Conservation (phyloP, 75 land plant genomes). For the Cryptomeria japonica region DNA sequence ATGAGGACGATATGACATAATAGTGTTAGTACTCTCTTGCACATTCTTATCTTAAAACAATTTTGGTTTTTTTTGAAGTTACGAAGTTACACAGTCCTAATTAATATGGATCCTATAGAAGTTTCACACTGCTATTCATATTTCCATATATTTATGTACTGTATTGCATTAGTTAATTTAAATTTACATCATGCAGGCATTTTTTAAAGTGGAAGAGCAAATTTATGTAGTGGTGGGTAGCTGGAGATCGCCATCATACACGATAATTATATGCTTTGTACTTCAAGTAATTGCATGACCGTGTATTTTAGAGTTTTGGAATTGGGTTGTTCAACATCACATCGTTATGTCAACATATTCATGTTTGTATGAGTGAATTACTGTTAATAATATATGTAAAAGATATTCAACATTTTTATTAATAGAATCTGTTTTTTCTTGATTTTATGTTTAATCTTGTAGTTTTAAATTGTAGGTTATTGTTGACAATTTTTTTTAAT, state of each 20-base stretch:
- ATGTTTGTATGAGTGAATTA: not conserved
- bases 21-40: not conserved
- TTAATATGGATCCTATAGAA: not conserved
- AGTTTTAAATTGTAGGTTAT: not conserved
- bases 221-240: not conserved
- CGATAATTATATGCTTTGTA: not conserved
- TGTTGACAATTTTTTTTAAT: not conserved
- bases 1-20: slow-evolving; percentile 74
- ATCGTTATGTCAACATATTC: not conserved
- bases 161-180: not conserved
- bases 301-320: not conserved
- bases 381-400: not conserved
- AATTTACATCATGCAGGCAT: not conserved
- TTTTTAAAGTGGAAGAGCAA: not conserved
- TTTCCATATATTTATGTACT: not conserved
- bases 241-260: not conserved
- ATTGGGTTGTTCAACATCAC: not conserved
- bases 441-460: not conserved
- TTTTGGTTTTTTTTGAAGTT: not conserved
- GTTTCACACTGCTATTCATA: not conserved
- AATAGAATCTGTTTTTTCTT: not conserved
- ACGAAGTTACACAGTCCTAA: not conserved
- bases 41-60: not conserved
- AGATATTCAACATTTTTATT: not conserved
- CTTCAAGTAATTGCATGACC: not conserved